Evolutionary conservation across 176 grass and related monocot species (phyloP), one percentile per base, ranked within the genome.

Genomic region (Triticum urartu): DNA sequence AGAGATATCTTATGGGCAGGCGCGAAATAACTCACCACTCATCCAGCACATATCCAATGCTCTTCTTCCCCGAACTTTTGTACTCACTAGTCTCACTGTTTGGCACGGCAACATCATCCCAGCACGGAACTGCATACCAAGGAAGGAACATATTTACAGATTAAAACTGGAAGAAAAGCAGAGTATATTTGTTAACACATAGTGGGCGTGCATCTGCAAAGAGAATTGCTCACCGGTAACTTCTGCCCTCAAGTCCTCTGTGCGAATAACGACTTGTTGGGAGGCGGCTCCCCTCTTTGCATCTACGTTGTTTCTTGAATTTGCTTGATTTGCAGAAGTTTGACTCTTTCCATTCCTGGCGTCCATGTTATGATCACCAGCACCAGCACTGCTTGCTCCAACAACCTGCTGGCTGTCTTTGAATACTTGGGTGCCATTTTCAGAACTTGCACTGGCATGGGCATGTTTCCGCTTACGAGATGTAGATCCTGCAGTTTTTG

Each of bases 41-140:
- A 88, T 96, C 90, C 48, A 95, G 24, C n/a, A 98, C 62, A 58
- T 98, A 94, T 47, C 97, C 97, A 66, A 95, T 83, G 79, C 74
- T 88, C 8, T 78, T 92, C n/a, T 59, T 64, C 52, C 86, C 79
- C 24, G 81, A 83, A 39, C 25, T 52, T 26, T 72, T 68, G n/a
- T 13, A 18, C 11, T 30, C 72, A 17, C 12, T 32, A 30, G 40
- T 48, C 75, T 81, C 79, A 2, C 56, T 64, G 80, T 79, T 94
- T 82, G 87, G 54, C 13, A 85, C 1, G 18, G 82, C 83, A 52
- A 73, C 22, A 25, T 85, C 90, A 81, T 98, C 97, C 97, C 97
- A 98, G 11, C 71, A 5, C 66, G 92, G 85, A 91, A 98, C 97
- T 98, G 86, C 60, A 77, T 64, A 68, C 11, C 11, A 83, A 79